Conservation (phyloP, 2,329 filamentous ascomycete genomes). For the Tothia fuscella region DNA sequence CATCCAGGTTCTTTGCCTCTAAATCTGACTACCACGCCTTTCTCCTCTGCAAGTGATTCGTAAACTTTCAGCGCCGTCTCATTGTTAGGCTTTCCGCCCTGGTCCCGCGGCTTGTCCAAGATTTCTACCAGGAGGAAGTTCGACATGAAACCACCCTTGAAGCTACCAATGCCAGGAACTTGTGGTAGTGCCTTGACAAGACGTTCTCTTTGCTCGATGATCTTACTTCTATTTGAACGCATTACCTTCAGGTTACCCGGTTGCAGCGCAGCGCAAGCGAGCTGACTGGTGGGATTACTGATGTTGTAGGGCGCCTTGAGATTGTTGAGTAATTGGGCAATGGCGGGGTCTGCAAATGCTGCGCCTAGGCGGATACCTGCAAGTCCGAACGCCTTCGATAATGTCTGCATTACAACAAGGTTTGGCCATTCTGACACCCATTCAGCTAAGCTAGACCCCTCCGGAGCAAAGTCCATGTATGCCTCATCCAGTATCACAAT, state of each 20-base stretch:
- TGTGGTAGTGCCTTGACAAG: slow-evolving; percentile 60
- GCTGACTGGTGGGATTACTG: slow-evolving; percentile 69
- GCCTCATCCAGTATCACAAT: slow-evolving; percentile 89
- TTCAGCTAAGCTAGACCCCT: slow-evolving; percentile 70
- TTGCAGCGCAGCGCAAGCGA: slow-evolving; percentile 64
- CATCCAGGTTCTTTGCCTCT: slow-evolving; percentile 88
- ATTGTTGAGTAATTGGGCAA: slow-evolving; percentile 74
- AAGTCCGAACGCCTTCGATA: slow-evolving; percentile 95
- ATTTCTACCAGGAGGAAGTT: slow-evolving; percentile 93
- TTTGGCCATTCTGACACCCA: slow-evolving; percentile 92
- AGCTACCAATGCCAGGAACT: slow-evolving; percentile 65
- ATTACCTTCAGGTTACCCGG: slow-evolving; percentile 59
- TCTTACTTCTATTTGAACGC: slow-evolving; percentile 54
- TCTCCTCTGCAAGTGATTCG: slow-evolving; percentile 68
- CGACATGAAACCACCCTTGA: slow-evolving; percentile 66
- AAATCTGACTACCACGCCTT: slow-evolving; percentile 87
- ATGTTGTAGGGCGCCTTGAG: slow-evolving; percentile 97
- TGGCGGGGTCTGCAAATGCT: slow-evolving; percentile 63
- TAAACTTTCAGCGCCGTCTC: slow-evolving; percentile 67
- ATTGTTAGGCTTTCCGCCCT: slow-evolving; percentile 64
- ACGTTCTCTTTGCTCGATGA: slow-evolving; percentile 66
- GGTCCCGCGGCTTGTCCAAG: slow-evolving; percentile 45
- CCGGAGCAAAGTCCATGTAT: slow-evolving; percentile 86
- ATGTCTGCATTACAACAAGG: slow-evolving; percentile 92
- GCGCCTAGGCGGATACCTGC: slow-evolving; percentile 85